Base-by-base conservation (phyloP, 2,329 filamentous ascomycete species). In the Botrytis porri region DNA sequence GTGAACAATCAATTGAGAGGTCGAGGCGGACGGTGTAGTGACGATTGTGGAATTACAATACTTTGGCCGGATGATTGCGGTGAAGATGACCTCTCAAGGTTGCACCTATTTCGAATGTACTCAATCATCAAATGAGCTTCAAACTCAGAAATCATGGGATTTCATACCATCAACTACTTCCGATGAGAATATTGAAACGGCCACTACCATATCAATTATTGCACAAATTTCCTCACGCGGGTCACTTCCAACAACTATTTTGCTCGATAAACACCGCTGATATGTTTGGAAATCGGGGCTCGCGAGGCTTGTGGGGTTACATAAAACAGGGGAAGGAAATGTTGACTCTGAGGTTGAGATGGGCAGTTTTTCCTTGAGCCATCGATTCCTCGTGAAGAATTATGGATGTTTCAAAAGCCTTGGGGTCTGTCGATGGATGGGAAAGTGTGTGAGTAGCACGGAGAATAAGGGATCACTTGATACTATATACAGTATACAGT, bases 291-390 rank as follows among this genome's bases (percentile, higher is more conserved):
- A 29, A 29, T 29, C 5, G 2, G 51, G n/a, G 25, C 5, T 54
- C 16, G 10, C 2, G 25, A n/a, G 14, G 51, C 14, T 54, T 54
- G 2, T 54, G 5, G n/a, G 6, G 14, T 18, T 18, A 16, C 14
- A 18, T 10, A 8, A 16, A 0, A 4, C 4, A 6, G 12, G 51
- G 14, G 14, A 29, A 16, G 5, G n/a, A 7, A 14, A 7, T 18
- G 0, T 3, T 8, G 5, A 1, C n/a, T 29, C 8, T 54, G 1
- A 3, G 25, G 12, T 16, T 54, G n/a, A 16, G 51, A 54, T 6
- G 2, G 1, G 25, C 5, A 29, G n/a, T 16, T 4, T n/a, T 29
- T n/a, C 14, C 14, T n/a, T 18, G 4, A 4, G 25, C 2, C n/a
- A 54, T 18, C 2, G 29, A 8, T 14, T 54, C 51, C 4, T 54